Evolutionary conservation across 2,329 filamentous ascomycete genomes (phyloP), one percentile per base, ranked within the genome.

Genomic region (Cordyceps cicadae): DNA sequence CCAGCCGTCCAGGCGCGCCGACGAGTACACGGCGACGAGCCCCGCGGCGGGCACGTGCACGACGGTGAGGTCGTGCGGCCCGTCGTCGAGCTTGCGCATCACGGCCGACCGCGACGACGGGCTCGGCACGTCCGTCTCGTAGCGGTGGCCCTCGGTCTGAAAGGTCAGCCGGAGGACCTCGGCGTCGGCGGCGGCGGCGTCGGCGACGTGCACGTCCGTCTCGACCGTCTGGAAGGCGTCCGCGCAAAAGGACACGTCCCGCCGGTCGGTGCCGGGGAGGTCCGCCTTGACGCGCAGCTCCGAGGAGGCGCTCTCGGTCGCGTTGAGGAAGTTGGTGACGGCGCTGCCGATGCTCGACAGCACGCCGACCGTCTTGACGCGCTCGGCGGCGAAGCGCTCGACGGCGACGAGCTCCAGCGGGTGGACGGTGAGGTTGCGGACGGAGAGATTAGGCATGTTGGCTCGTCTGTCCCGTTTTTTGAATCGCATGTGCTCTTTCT

Each of bases 341-440:
- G 69, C 71, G 63, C 71, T 74, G 24, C 76, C 77, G 62, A 80
- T 70, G 64, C 78, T 81, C 65, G 71, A 71, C 43, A 81, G 66
- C 17, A 78, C 72, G 64, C 81, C 71, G 61, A 72, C 72, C 34
- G 72, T 72, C 49, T 76, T 58, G 76, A 76, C 67, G 26, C 72
- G 71, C 62, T 77, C 70, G 34, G 72, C 80, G 66, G 86, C 82
- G 71, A 92, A 92, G 66, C 87, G 87, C 76, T 95, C 89, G 62
- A 93, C 78, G 62, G 70, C 79, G 72, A 86, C 87, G 67, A 97
- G 81, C 66, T 87, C 84, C 60, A 96, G 77, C n/a, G 85, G 80
- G 54, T 83, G 86, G 61, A 83, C 79, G 50, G 90, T 93, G 65
- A 96, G 77, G 73, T 97, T 97, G 68, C 92, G 90, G 68, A 97